These are phyloP conservation scores for Aspergillus aculeatus DNA, from an alignment of 2,329 filamentous ascomycete species.

Conservation along the genomic window DNA sequence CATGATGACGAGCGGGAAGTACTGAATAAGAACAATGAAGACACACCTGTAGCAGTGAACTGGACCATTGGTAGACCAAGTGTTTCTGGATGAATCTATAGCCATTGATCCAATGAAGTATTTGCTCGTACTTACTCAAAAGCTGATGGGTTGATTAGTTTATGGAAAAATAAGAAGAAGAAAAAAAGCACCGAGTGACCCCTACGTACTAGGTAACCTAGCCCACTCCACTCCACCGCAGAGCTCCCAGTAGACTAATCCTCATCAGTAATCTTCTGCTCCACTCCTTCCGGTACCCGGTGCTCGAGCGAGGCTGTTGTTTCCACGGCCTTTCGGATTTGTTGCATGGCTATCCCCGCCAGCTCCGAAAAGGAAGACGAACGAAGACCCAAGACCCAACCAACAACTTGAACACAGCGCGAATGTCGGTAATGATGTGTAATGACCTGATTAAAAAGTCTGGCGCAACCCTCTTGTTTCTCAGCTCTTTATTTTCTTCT, in stretches of 20 bases:
- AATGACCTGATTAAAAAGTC: constrained; percentile 16
- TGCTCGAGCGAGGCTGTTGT: constrained; percentile 22
- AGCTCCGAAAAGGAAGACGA: constrained; percentile 23
- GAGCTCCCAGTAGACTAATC: neutral
- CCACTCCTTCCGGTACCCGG: constrained; percentile 19
- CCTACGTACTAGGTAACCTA: neutral
- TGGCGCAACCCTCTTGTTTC: constrained; percentile 9
- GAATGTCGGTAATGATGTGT: constrained; percentile 11
- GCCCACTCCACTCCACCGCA: neutral
- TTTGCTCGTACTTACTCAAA: neutral
- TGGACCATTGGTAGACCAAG: neutral
- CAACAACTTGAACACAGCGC: constrained; percentile 1
- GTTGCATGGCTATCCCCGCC: constrained; percentile 29
- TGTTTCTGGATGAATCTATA: neutral
- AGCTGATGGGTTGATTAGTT: neutral
- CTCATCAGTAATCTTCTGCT: neutral
- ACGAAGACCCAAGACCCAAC: neutral
- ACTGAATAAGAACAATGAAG: neutral
- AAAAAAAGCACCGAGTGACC: neutral
- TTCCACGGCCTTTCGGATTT: constrained; percentile 30
- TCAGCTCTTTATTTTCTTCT: constrained; percentile 5
- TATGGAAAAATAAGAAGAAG: neutral
- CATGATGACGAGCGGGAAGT: constrained; percentile 14
- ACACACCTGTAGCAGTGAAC: neutral
- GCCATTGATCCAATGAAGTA: neutral